Conservation (phyloP, 2,329 filamentous ascomycete species). For the Penicillium concentricum region DNA sequence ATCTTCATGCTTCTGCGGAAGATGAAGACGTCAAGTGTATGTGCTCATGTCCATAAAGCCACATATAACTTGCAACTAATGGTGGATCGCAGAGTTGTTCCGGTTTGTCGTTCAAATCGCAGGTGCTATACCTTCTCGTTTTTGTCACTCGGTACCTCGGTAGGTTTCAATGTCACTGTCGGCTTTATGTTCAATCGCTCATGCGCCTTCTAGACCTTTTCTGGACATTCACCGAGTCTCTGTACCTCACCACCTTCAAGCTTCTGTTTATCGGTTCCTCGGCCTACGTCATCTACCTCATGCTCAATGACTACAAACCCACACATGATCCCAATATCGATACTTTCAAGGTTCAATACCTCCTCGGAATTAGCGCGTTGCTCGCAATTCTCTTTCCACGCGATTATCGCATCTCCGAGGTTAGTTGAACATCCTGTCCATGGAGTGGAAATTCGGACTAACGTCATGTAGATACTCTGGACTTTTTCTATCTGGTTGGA, state of each 20-base stretch:
- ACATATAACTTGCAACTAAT: slow-evolving; percentile 7
- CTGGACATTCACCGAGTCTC: slow-evolving; percentile 72
- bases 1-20: slow-evolving; percentile 95
- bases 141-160: slow-evolving; percentile 91
- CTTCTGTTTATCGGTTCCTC: slow-evolving; percentile 89
- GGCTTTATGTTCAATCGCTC: not conserved
- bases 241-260: slow-evolving; percentile 96
- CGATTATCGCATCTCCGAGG: slow-evolving; percentile 72
- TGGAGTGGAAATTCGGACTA: slow-evolving; percentile 8
- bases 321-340: slow-evolving; percentile 96
- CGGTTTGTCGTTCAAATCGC: slow-evolving; percentile 98
- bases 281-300: slow-evolving; percentile 93
- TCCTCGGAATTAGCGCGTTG: slow-evolving; percentile 75
- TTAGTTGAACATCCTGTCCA: slow-evolving; percentile 27
- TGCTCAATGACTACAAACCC: slow-evolving; percentile 96
- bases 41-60: slow-evolving; percentile 26
- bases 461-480: slow-evolving; percentile 72
- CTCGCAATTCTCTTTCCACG: slow-evolving; percentile 82
- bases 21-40: slow-evolving; percentile 88
- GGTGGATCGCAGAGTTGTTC: slow-evolving; percentile 71
- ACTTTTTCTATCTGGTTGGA: slow-evolving; percentile 98
- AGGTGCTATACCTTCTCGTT: slow-evolving; percentile 90
- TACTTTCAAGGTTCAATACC: slow-evolving; percentile 95
- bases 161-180: slow-evolving; percentile 38
- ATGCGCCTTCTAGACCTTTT: slow-evolving; percentile 65